Evolutionary conservation across 257 asterid species (phyloP).

Genomic region (Nicotiana tomentosiformis): DNA sequence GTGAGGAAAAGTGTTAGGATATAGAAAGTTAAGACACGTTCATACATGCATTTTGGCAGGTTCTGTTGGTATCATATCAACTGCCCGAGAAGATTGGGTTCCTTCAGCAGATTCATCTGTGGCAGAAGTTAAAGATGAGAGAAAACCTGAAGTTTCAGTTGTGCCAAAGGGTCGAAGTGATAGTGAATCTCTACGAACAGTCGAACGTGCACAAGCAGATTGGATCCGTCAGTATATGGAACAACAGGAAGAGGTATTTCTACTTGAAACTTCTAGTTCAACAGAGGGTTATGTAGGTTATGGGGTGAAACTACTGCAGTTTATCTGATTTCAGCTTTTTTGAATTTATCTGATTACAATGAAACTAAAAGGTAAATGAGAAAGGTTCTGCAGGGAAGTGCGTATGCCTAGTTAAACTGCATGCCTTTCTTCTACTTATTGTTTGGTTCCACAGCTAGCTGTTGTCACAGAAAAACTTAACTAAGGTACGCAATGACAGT

Average conservation of each 20-base stretch:
- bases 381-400: conserved; percentile 5
- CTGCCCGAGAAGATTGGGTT: conserved; percentile 87
- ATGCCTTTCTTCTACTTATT: background rate
- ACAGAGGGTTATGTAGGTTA: background rate
- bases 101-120: conserved; percentile 49
- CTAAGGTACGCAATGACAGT: background rate
- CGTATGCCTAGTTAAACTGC: conserved; percentile 2
- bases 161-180: conserved; percentile 53
- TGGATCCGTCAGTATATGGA: conserved; percentile 95
- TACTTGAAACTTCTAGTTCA: background rate
- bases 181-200: conserved; percentile 52
- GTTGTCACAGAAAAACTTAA: background rate
- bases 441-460: background rate
- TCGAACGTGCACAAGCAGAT: conserved; percentile 73
- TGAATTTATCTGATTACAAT: background rate
- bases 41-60: conserved; percentile 36
- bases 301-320: background rate
- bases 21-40: background rate
- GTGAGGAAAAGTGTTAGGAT: background rate
- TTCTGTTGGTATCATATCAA: conserved; percentile 79
- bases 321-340: background rate
- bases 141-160: conserved; percentile 28
- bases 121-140: conserved; percentile 33
- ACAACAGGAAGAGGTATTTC: conserved; percentile 82
- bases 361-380: background rate